These are phyloP conservation scores for Penicillium subrubescens DNA, from an alignment of 495 filamentous ascomycete species.

Conservation along the genomic window DNA sequence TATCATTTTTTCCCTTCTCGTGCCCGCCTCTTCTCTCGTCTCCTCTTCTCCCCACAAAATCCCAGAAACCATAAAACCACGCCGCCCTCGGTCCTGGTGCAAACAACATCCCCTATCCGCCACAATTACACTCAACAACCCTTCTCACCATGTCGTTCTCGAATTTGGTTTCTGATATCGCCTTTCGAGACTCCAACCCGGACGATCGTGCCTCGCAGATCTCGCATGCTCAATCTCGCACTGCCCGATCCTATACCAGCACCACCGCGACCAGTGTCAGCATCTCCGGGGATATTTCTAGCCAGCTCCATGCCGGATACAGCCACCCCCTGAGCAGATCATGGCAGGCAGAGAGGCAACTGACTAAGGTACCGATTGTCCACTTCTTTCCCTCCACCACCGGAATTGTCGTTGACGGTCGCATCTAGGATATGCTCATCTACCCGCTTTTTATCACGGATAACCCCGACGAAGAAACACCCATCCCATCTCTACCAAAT, in stretches of 20 bases:
- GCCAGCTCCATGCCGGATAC: slow-evolving; percentile 94
- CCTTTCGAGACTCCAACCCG: slow-evolving; percentile 63
- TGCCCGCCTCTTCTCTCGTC: background rate
- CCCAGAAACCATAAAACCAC: background rate
- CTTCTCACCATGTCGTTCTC: slow-evolving; percentile 78
- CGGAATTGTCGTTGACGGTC: background rate
- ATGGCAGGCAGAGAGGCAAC: slow-evolving; percentile 96
- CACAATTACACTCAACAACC: background rate
- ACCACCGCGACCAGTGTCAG: slow-evolving; percentile 92
- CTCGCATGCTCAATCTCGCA: slow-evolving; percentile 68
- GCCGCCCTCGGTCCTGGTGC: background rate
- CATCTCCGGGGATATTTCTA: slow-evolving; percentile 89
- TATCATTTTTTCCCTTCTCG: background rate
- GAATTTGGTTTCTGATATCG: slow-evolving; percentile 82
- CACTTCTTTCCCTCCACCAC: background rate
- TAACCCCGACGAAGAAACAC: slow-evolving; percentile 85
- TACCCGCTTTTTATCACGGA: slow-evolving; percentile 97
- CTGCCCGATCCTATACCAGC: slow-evolving; percentile 79
- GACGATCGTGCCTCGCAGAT: slow-evolving; percentile 66
- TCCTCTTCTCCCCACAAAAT: background rate
- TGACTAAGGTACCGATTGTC: slow-evolving; percentile 75
- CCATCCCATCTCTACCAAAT: slow-evolving; percentile 85
- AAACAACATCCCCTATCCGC: background rate
- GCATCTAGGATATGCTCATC: slow-evolving; percentile 82
- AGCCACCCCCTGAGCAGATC: slow-evolving; percentile 85